Base-by-base conservation (phyloP, 768 basidiomycete genomes). In the Flagelloscypha sp. region DNA sequence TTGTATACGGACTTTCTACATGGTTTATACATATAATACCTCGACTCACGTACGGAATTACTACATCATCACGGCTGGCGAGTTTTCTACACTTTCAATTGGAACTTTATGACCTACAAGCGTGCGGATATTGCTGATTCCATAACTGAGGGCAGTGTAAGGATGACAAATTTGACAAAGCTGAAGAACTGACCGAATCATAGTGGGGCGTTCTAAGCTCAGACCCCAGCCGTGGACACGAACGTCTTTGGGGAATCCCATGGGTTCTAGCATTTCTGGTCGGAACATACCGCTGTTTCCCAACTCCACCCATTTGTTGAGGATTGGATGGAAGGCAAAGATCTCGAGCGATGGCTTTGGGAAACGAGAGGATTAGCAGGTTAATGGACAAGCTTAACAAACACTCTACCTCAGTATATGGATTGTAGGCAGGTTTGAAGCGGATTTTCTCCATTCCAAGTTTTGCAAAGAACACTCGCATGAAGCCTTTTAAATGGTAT, bases 211-310 rank as follows among this genome's bases (percentile, higher is more conserved):
- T 63, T 99, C 95, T 19, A 98, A 65, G 50, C 80, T 75, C 43
- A 99, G 74, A 30, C 95, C 95, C 89, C 93, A 99, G 12, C 95
- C 95, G 43, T 92, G 87, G 17, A 97, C 94, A 17, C 92, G 81
- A 8, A 98, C 90, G 50, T 92, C 92, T 45, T 87, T 84, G 0
- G 95, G 95, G 54, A 98, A 80, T 21, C 95, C 95, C 93, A 98
- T 97, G 6, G 95, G 92, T 55, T 92, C 92, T 21, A 99, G 68
- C 94, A 99, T 97, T 57, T 99, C 95, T 3, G 95, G 95, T 22
- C 95, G 78, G 79, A 99, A 99, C 86, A 99, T 94, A 16, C 95
- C 95, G 53, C 90, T 94, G 63, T 98, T 98, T 23, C 94, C 94
- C 21, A 98, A 89, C 59, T 97, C 94, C 23, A 98, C 93, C 90